Evolutionary conservation across 768 basidiomycete species (phyloP).

Genomic region (Leccinum barrowsii): DNA sequence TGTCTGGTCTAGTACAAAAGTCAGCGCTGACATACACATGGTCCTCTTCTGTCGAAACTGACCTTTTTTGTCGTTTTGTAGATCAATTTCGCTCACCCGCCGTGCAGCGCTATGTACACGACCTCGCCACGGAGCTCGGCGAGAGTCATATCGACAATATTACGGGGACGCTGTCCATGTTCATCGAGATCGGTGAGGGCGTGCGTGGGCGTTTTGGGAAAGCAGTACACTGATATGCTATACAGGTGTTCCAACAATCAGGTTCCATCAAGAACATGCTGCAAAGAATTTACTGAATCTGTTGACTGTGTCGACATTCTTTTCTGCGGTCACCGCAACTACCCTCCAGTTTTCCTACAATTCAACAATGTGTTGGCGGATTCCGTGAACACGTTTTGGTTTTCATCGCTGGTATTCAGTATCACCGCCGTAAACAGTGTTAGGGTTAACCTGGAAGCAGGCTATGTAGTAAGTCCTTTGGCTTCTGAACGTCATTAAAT

Average conservation of each 20-base stretch:
- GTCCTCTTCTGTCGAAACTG: slow-evolving; percentile 4
- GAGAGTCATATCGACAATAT: slow-evolving; percentile 54
- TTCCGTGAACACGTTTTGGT: slow-evolving; percentile 52
- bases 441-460: slow-evolving; percentile 54
- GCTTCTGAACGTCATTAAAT: slow-evolving; percentile 6
- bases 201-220: slow-evolving; percentile 9
- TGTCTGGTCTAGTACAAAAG: slow-evolving; percentile 48
- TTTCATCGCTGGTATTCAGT: slow-evolving; percentile 52
- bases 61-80: slow-evolving; percentile 16
- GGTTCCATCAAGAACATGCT: slow-evolving; percentile 51
- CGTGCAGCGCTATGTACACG: slow-evolving; percentile 54
- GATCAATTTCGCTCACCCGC: slow-evolving; percentile 51
- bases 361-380: slow-evolving; percentile 34
- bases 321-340: slow-evolving; percentile 50
- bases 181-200: slow-evolving; percentile 50
- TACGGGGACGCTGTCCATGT: slow-evolving; percentile 46
- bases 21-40: slow-evolving; percentile 13
- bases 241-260: slow-evolving; percentile 51
- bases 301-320: slow-evolving; percentile 53
- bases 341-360: slow-evolving; percentile 47
- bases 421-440: slow-evolving; percentile 51
- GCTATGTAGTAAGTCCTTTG: slow-evolving; percentile 48
- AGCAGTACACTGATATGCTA: slow-evolving; percentile 28
- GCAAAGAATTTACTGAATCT: slow-evolving; percentile 47
- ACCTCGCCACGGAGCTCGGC: slow-evolving; percentile 48